Percentiles rank a stretch among this genome's conserved stretches.
Conservation (phyloP, 768 basidiomycete species). For the Russula sp. region DNA sequence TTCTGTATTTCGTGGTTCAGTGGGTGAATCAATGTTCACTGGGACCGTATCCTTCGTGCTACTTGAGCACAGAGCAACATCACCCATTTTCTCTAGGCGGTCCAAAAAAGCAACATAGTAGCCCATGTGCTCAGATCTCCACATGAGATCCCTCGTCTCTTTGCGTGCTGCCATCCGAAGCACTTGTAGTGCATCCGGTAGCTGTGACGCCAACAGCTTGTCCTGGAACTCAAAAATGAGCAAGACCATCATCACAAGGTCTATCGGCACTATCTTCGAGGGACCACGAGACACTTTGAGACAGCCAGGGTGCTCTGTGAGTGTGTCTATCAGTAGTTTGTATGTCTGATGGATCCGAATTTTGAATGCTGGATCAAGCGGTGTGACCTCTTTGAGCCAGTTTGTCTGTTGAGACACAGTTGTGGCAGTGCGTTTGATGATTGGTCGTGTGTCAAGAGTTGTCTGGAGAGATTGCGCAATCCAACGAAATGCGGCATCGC, state of each 20-base stretch:
- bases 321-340: conserved; percentile 13
- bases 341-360: conserved; percentile 12
- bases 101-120: conserved; percentile 8
- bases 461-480: conserved; percentile 46
- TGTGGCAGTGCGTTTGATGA: conserved; percentile 25
- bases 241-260: conserved; percentile 17
- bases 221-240: conserved; percentile 16
- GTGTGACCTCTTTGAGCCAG: conserved; percentile 35
- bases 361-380: conserved; percentile 1
- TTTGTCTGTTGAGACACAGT: conserved; percentile 40
- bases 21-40: conserved; percentile 8
- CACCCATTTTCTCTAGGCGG: conserved; percentile 4
- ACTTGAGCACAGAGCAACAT: neutral
- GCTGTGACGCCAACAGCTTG: neutral
- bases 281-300: conserved; percentile 17
- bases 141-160: conserved; percentile 17
- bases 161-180: conserved; percentile 15
- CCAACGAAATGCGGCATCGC: conserved; percentile 52
- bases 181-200: conserved; percentile 5
- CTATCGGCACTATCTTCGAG: conserved; percentile 19
- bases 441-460: conserved; percentile 38
- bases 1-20: conserved; percentile 4
- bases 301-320: conserved; percentile 1
- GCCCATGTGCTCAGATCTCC: conserved; percentile 14
- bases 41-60: neutral